Base-by-base conservation (phyloP, 441 rosid species). In the Pelargonium australe region DNA sequence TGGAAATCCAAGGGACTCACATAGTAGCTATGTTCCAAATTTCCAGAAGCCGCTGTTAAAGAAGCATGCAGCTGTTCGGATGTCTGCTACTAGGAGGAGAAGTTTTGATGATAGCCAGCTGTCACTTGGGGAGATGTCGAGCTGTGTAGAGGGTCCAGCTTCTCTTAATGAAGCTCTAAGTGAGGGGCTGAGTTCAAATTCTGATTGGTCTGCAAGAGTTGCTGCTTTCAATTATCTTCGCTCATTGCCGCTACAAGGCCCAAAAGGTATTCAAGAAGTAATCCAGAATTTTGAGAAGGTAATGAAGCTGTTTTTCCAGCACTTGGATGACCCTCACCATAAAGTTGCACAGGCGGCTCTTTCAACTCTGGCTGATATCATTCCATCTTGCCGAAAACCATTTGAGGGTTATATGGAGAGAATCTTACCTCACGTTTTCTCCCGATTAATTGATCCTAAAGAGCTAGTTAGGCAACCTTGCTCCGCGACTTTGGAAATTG, bases 321-420 rank as follows among this genome's bases (percentile, higher is more conserved):
- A 95, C 79, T 82, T 92, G 81, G 98, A 95, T 83, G 99, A 95
- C 78, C 99, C 99, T 44, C 99, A 95, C 77, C 99, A 92, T 82
- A 95, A 92, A 85, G 98, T 92, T 65, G 99, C 99, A 16, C 99
- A 90, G 79, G 99, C 99, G 78, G 97, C 99, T 75, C 86, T 95
- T 64, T 89, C 96, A 34, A 85, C 98, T 25, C 95, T 95, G 11
- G 93, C 97, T 31, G 98, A 95, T 79, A 83, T 95, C 69, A 90
- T 95, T 79, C 88, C 90, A 69, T 75, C 96, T 73, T 95, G 99
- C 79, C 87, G 91, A 73, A 95, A 85, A 85, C 94, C 96, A 7
- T 95, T 92, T 74, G 98, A 95, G 83, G 87, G 95, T 81, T 95
- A 87, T 77, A 95, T 92, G 95, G 97, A 92, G 77, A 84, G 98